Conservation (phyloP, 164 flowering plant genomes). For the Taxillus chinensis region DNA sequence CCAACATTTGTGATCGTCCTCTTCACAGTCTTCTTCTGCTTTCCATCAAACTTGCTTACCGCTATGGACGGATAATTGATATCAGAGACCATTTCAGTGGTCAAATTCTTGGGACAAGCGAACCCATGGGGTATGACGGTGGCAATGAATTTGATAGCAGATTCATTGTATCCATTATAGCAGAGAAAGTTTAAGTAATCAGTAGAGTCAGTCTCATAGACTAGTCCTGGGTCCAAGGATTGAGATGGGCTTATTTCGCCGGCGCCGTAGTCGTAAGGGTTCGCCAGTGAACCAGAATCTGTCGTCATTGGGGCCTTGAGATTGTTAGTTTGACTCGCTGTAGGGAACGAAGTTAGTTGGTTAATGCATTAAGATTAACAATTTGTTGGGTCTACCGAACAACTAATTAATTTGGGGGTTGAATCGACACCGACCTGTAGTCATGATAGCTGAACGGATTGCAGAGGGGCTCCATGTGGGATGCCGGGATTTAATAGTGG, state of each 20-base stretch:
- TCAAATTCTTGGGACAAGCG: slow-evolving; percentile 40
- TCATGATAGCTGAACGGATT: slow-evolving; percentile 57
- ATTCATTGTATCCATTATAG: slow-evolving; percentile 34
- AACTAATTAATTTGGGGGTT: too few relatives aligned
- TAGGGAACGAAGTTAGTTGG: neutral
- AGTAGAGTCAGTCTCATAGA: slow-evolving; percentile 40
- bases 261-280: slow-evolving; percentile 64
- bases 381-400: too few relatives aligned
- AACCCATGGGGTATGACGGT: slow-evolving; percentile 26
- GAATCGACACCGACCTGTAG: slow-evolving; percentile 38
- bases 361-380: too few relatives aligned
- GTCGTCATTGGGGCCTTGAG: slow-evolving; percentile 33
- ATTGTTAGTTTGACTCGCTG: slow-evolving; percentile 57
- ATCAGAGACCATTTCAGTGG: slow-evolving; percentile 34
- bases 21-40: slow-evolving; percentile 29
- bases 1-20: slow-evolving; percentile 61
- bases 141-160: slow-evolving; percentile 34
- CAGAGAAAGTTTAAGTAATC: slow-evolving; percentile 65
- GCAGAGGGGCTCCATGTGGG: slow-evolving; percentile 56
- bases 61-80: slow-evolving; percentile 83
- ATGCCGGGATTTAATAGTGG: slow-evolving; percentile 41
- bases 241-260: slow-evolving; percentile 52
- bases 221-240: slow-evolving; percentile 60
- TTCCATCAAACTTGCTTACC: slow-evolving; percentile 28
- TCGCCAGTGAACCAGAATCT: slow-evolving; percentile 37